Evolutionary conservation across 345 rosid species (phyloP), one percentile per base, ranked within the genome.

Genomic region (Aquilaria malaccensis): DNA sequence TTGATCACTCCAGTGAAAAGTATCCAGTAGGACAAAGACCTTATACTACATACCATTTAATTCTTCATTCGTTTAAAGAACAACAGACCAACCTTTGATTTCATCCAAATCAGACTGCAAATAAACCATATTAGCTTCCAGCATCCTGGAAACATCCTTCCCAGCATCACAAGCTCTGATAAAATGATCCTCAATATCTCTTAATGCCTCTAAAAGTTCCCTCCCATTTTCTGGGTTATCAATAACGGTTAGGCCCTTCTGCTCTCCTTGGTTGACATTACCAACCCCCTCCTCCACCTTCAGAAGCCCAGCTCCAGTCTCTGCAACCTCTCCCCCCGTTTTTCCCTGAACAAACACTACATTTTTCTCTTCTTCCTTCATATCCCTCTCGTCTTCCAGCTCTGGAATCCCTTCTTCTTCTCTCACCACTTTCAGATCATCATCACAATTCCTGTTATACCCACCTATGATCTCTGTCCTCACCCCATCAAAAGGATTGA

Each of bases 381-480:
- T 46, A 10, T 71, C 74, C 6, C 22, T 85, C 63, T 76, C 93
- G 59, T 81, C 93, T 69, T 86, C 93, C 7, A 86, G 75, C 71
- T 86, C 89, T 9, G 94, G 94, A 30, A 86, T 84, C 70, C 94
- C 89, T 72, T 86, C 89, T 63, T 84, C 69, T 56, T 84, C 84
- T 66, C 89, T 80, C 69, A 84, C 87, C 45, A 58, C 79, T 63
- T 74, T 84, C 61, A 84, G 64, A 50, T 86, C 84, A 60, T 82
- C 86, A 33, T 86, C 85, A 47, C 67, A 74, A 59, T 66, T 62
- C 72, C 80, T 76, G 56, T 68, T 72, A 33, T 80, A 83, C 30
- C 79, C 76, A 54, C 79, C 60, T 7, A 83, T 68, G 51, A 80
- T 70, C 58, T 86, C 87, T n/a, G 84, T 76, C 49, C 84, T 70